These are phyloP conservation scores for Platanthera zijinensis DNA, from an alignment of 106 monocot genomes.

Conservation along the genomic window DNA sequence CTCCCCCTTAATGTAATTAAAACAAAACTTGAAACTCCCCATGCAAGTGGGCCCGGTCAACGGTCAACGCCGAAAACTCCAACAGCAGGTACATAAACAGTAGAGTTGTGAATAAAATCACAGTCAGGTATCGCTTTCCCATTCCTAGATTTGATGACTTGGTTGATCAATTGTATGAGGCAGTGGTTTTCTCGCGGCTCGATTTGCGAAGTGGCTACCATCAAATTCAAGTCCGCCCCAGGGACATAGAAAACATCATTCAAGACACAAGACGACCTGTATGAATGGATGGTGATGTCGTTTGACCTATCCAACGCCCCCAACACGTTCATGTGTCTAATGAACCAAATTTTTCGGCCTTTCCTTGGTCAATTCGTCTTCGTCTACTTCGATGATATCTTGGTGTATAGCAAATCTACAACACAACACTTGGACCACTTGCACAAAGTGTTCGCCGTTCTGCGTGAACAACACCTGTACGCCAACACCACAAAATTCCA, in stretches of 20 bases:
- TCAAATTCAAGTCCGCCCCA: background rate
- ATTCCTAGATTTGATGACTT: background rate
- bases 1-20: no score
- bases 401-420: background rate
- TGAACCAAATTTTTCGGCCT: conserved; percentile 7
- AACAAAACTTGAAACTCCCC: no score
- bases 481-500: no score
- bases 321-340: conserved; percentile 9
- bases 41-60: no score
- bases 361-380: background rate
- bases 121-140: conserved; percentile 6
- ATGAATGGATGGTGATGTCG: conserved; percentile 18
- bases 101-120: conserved; percentile 9
- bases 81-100: no score
- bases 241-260: conserved; percentile 17
- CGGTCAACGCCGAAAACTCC: no score
- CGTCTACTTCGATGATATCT: conserved; percentile 17
- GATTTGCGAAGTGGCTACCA: conserved; percentile 13
- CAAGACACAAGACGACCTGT: conserved; percentile 8
- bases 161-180: background rate
- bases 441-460: background rate
- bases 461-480: no score
- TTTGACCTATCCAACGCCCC: conserved; percentile 12
- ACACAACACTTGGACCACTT: conserved; percentile 6
- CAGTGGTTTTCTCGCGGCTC: conserved; percentile 4